Base-by-base conservation (phyloP, 768 basidiomycete genomes). In the Suillus brevipes region DNA sequence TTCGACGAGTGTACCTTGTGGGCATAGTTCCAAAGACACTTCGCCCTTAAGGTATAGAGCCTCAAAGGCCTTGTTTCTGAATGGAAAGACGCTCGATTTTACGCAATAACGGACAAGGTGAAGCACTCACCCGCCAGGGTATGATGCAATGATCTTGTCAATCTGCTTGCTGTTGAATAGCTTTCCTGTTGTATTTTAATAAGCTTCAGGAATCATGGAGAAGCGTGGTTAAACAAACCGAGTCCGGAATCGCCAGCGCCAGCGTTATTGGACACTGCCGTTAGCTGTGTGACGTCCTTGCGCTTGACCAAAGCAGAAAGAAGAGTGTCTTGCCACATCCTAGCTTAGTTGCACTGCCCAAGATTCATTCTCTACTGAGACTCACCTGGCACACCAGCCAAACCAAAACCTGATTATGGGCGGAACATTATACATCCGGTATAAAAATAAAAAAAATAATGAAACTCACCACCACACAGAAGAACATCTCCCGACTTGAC, bases 1-100 rank as follows among this genome's bases (percentile, higher is more conserved):
- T 72, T 95, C 95, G 20, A 90, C 88, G 52, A 97, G 86, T 14
- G 93, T 95, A 12, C 94, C 95, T 78, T 97, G 95, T 3, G 95
- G 95, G 37, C 93, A 92, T 28, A 97, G 88, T 70, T 97, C 95
- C 43, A 96, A 79, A 10, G 90, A 88, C 64, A 97, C 89, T 67
- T 89, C 78, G 62, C 95, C 95, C 14, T 84, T 83, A 58, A 97
- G 85, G 77, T 93, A 97, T 65, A 89, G 80, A 18, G 84, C 77
- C 77, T 95, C 94, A 63, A 96, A 95, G 65, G 86, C 84, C 79
- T 95, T 94, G 79, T 95, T 95, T 65, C 92, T 93, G 71, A n/a
- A 65, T 50, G 20, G 36, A 23, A 31, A 62, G 50, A 45, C 31
- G 6, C 25, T 64, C 18, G 9, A 66, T 40, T 13, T 55, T 20